A percentile compares a stretch with the other conserved stretches of the same genome.
These are phyloP conservation scores for Papiliotrema flavescens DNA, from an alignment of 1,284 basidiomycete genomes.

Conservation along the genomic window DNA sequence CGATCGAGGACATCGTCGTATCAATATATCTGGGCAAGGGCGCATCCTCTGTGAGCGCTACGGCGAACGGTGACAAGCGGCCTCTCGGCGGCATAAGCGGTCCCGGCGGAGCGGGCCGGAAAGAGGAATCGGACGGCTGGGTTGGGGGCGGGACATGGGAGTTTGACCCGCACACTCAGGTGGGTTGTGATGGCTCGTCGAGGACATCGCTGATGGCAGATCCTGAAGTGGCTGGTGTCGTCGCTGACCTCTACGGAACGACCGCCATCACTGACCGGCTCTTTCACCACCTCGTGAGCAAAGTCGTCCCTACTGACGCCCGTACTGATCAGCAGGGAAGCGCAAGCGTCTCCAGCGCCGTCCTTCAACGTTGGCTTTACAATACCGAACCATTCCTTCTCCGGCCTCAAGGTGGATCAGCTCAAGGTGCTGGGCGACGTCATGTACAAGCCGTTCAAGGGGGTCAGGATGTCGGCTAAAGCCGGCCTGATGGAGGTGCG, in stretches of 20 bases:
- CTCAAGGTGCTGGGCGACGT: slow-evolving; percentile 67
- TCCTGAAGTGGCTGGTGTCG: slow-evolving; percentile 71
- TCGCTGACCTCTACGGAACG: slow-evolving; percentile 64
- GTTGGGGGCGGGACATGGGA: slow-evolving; percentile 68
- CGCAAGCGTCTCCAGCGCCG: slow-evolving; percentile 57
- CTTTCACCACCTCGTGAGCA: slow-evolving; percentile 60
- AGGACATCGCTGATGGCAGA: slow-evolving; percentile 47
- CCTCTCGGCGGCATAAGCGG: slow-evolving; percentile 13
- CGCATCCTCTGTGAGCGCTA: slow-evolving; percentile 54
- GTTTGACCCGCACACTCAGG: slow-evolving; percentile 67
- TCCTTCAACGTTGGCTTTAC: slow-evolving; percentile 69
- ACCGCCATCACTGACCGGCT: slow-evolving; percentile 68
- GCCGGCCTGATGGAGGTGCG: slow-evolving; percentile 45
- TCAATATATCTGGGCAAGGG: slow-evolving; percentile 71
- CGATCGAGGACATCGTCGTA: slow-evolving; percentile 66
- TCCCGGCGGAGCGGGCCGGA: slow-evolving; percentile 23
- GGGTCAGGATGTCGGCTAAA: slow-evolving; percentile 43
- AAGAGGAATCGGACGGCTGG: slow-evolving; percentile 32
- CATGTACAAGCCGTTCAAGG: slow-evolving; percentile 63
- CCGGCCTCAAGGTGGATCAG: slow-evolving; percentile 76
- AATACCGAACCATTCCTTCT: slow-evolving; percentile 69
- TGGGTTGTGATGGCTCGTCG: slow-evolving; percentile 32
- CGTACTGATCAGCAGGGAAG: slow-evolving; percentile 12
- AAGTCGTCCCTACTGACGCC: neutral
- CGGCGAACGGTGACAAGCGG: slow-evolving; percentile 40